Base-by-base conservation (phyloP, 352 stramenopile species). In the Peronosclerospora sorghi region DNA sequence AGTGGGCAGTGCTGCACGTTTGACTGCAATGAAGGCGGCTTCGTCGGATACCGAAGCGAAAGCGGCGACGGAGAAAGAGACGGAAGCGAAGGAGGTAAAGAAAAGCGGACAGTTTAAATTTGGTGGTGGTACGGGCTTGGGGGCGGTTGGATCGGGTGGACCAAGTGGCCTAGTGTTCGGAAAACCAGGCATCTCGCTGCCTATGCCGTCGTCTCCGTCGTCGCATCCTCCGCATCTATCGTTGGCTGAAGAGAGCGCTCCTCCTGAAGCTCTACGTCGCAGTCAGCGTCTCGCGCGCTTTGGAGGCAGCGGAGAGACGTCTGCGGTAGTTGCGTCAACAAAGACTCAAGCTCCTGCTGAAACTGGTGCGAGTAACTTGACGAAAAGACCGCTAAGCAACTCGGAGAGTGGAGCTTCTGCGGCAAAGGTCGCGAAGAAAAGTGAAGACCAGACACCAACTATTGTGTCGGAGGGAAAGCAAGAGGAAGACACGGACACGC, bases 171-270 rank as follows among this genome's bases (percentile, higher is more conserved):
- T 89, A 4, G 69, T 86, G 19, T 89, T 89, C 50, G 77, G 77
- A 38, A 86, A 85, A 41, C 65, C 73, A 9, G 73, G 68, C 0
- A 86, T 89, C 44, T 79, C 70, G 2, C 47, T 89, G 3, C 77
- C 77, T 21, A 54, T 89, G 7, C 77, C 77, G 2, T 67, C 77
- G 1, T 62, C 75, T 8, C 44, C 71, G 8, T 76, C 70, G 14
- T 62, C 68, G 2, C 46, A 56, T 10, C 42, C 45, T 14, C 46
- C 58, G 9, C 53, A 56, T 18, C 20, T 59, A 8, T 60, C 48
- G 20, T 43, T 59, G 17, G 39, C 41, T 52, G 58, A 37, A 30
- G 58, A 63, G 20, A 54, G 23, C 7, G 45, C 35, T 0, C 45
- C 49, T 24, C 51, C 62, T 9, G 66, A 73, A 56, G 35, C 55